A percentile compares a stretch with the other conserved stretches of the same genome.
These are phyloP conservation scores for Trametes maxima DNA, from an alignment of 768 basidiomycete species.

Conservation along the genomic window DNA sequence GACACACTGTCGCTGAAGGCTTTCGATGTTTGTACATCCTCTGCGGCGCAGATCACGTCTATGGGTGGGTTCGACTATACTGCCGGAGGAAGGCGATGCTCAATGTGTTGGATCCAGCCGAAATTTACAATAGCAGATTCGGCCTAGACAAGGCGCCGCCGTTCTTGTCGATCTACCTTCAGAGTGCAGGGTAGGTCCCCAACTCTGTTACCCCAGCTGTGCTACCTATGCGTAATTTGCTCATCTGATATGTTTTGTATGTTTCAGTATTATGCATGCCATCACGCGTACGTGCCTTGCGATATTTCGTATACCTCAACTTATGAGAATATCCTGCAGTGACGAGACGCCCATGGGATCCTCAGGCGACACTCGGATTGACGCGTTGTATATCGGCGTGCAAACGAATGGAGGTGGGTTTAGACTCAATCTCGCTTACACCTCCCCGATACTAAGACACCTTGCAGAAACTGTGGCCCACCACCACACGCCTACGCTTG, in stretches of 20 bases:
- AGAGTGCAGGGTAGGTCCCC: slow-evolving; percentile 66
- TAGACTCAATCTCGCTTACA: neutral
- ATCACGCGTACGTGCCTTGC: slow-evolving; percentile 55
- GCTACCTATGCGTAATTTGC: too few species aligned
- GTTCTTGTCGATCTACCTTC: slow-evolving; percentile 68
- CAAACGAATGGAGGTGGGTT: slow-evolving; percentile 65
- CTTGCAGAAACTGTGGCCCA: slow-evolving; percentile 67
- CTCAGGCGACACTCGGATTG: slow-evolving; percentile 68
- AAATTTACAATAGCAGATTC: slow-evolving; percentile 61
- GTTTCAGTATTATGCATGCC: slow-evolving; percentile 73
- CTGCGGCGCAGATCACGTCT: slow-evolving; percentile 70
- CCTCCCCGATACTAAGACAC: neutral
- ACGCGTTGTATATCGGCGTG: slow-evolving; percentile 64
- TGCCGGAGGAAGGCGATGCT: neutral
- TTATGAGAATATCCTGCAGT: slow-evolving; percentile 44
- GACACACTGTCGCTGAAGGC: slow-evolving; percentile 60
- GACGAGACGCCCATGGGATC: slow-evolving; percentile 67
- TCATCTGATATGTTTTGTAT: slow-evolving; percentile 21
- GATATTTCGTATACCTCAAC: slow-evolving; percentile 16
- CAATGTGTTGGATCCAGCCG: slow-evolving; percentile 42
- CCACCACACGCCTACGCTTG: slow-evolving; percentile 65
- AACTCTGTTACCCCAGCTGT: too few species aligned
- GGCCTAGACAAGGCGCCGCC: slow-evolving; percentile 62
- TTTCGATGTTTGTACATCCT: slow-evolving; percentile 74
- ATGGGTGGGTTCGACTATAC: slow-evolving; percentile 46